phyloP scores from a whole-genome alignment of 495 filamentous ascomycete species.

The Hypoxylon intermedium region DNA sequence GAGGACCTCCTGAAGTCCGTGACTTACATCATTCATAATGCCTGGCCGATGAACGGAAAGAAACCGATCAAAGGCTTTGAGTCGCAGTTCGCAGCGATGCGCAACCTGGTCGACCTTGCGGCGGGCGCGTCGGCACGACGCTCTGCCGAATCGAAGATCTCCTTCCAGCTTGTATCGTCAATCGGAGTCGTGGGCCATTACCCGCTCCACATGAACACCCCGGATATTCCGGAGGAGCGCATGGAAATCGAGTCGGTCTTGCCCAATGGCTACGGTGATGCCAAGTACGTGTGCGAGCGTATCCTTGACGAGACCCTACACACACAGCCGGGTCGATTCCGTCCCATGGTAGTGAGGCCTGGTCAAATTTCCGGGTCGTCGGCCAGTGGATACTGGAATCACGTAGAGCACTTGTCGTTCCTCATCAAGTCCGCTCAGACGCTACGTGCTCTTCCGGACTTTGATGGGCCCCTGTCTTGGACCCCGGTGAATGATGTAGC shows the following conservation, averaged over 20 bases:
- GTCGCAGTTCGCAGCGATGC: slow-evolving; percentile 57
- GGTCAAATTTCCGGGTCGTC: slow-evolving; percentile 61
- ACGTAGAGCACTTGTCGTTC: slow-evolving; percentile 56
- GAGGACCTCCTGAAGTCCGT: slow-evolving; percentile 45
- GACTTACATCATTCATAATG: slow-evolving; percentile 66
- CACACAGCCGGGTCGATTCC: slow-evolving; percentile 50
- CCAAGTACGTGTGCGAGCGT: slow-evolving; percentile 59
- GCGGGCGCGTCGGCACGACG: slow-evolving; percentile 38
- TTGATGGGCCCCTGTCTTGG: slow-evolving; percentile 56
- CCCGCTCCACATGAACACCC: slow-evolving; percentile 37
- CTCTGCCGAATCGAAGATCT: slow-evolving; percentile 35
- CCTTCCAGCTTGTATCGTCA: slow-evolving; percentile 64
- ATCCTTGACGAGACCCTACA: slow-evolving; percentile 59
- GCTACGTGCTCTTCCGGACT: slow-evolving; percentile 51
- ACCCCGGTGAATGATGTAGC: slow-evolving; percentile 58
- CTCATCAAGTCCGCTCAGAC: slow-evolving; percentile 61
- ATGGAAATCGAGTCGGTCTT: slow-evolving; percentile 47
- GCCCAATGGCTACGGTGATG: slow-evolving; percentile 57
- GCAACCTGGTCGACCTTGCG: slow-evolving; percentile 57
- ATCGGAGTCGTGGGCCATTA: slow-evolving; percentile 59
- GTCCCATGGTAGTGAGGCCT: slow-evolving; percentile 52
- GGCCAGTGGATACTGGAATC: slow-evolving; percentile 61
- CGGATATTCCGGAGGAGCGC: slow-evolving; percentile 48
- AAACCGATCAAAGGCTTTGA: slow-evolving; percentile 55
- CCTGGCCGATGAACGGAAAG: slow-evolving; percentile 63